These are phyloP conservation scores for Penicillium sp. DNA, from an alignment of 2,329 filamentous ascomycete genomes.

Conservation along the genomic window DNA sequence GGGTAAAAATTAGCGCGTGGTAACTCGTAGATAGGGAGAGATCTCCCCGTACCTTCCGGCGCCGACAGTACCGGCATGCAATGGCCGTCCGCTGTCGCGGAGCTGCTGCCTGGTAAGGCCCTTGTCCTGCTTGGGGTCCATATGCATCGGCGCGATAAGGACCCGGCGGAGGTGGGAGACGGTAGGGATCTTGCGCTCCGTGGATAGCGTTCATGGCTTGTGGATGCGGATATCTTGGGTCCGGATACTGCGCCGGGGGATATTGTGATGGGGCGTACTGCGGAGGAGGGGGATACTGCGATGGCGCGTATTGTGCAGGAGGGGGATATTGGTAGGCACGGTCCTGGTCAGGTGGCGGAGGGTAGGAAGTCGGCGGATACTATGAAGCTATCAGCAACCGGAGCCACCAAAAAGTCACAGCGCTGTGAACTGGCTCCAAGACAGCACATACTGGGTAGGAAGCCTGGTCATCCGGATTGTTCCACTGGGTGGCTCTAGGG, in stretches of 20 bases:
- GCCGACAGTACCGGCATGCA: conserved; percentile 53
- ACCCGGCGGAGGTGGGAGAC: conserved; percentile 45
- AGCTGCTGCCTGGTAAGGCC: conserved; percentile 48
- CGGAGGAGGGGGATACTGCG: conserved; percentile 26
- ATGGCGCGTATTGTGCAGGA: conserved; percentile 37
- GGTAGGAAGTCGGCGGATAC: conserved; percentile 37
- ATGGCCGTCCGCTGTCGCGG: conserved; percentile 54
- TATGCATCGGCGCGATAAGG: conserved; percentile 47
- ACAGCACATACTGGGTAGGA: conserved; percentile 40
- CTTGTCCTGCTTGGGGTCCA: conserved; percentile 38
- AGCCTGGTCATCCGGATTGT: conserved; percentile 41
- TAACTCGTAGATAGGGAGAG: not conserved
- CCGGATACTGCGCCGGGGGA: conserved; percentile 30
- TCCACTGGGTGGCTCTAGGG: conserved; percentile 46
- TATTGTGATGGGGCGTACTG: conserved; percentile 35
- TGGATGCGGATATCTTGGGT: conserved; percentile 38
- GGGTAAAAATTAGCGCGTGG: conserved; percentile 1
- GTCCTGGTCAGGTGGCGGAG: conserved; percentile 31
- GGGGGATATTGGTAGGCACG: conserved; percentile 37
- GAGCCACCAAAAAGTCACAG: not conserved
- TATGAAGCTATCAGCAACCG: conserved; percentile 14
- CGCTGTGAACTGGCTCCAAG: not conserved
- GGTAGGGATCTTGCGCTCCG: conserved; percentile 45
- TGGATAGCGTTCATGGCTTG: conserved; percentile 46
- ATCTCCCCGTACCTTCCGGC: conserved; percentile 49